A percentile compares a stretch with the other conserved stretches of the same genome.
Evolutionary conservation across 1,139 yeast species (phyloP).

Genomic region (Yamadazyma atlantica): DNA sequence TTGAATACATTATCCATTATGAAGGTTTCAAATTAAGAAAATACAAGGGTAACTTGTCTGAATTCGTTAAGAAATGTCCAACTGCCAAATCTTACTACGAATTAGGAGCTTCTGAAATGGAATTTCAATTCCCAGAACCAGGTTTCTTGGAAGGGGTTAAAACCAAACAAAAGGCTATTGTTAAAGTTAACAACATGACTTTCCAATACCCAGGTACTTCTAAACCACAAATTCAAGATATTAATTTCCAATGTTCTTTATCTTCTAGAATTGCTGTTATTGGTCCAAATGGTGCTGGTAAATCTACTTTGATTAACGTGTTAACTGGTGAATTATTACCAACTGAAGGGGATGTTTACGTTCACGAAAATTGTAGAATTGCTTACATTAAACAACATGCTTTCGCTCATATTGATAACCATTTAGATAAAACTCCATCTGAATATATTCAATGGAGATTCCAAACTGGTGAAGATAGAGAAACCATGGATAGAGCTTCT

Average conservation of each 20-base stretch:
- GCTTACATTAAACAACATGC: conserved; percentile 99
- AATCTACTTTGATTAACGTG: conserved; percentile 96
- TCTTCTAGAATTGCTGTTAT: conserved; percentile 99
- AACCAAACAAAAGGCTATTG: conserved; percentile 99
- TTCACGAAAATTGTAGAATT: conserved; percentile 98
- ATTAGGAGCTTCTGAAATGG: conserved; percentile 95
- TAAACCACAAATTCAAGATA: conserved; percentile 88
- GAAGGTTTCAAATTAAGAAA: conserved; percentile 99
- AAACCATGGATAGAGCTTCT: conserved; percentile 99
- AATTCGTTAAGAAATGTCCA: conserved; percentile 98
- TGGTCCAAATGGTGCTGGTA: conserved; percentile 99
- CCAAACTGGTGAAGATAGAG: conserved; percentile 99
- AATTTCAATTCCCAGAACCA: conserved; percentile 98
- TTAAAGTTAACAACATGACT: conserved; percentile 92
- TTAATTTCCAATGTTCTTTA: conserved; percentile 97
- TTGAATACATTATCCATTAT: conserved; percentile 98
- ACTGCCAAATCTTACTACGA: conserved; percentile 98
- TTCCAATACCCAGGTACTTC: conserved; percentile 99
- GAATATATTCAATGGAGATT: conserved; percentile 99
- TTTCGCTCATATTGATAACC: conserved; percentile 98
- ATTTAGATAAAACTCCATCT: conserved; percentile 98
- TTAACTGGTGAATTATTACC: conserved; percentile 99
- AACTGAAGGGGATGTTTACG: conserved; percentile 97
- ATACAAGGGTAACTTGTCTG: conserved; percentile 99
- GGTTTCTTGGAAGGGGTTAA: conserved; percentile 99